Base-by-base conservation (phyloP, 164 flowering plant species). In the Santalum album region DNA sequence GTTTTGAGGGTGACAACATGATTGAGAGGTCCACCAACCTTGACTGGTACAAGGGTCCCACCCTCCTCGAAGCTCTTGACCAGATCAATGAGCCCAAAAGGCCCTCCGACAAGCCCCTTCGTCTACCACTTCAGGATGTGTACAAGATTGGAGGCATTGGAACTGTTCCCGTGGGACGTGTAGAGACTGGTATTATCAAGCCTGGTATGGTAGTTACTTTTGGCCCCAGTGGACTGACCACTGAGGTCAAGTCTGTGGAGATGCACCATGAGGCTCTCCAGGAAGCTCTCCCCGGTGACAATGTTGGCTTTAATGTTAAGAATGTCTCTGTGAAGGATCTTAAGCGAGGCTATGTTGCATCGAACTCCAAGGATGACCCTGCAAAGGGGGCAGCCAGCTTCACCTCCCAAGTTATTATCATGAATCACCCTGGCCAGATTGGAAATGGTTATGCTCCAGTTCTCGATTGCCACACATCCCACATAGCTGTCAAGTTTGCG, bases 371-470 rank as follows among this genome's bases (percentile, higher is more conserved):
- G 60, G 59, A 65, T 12, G 69, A 65, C 19, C 69, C 69, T 0
- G 56, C 69, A 4, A 65, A 42, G 60, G 64, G 59, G 38, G 70
- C 70, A 11, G 65, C 65, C 0, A 66, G 56, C 65, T 66, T 66
- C 45, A 61, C 70, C 5, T 56, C 70, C 3, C 70, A 66, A 35
- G 70, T 66, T 16, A 66, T 66, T 14, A 66, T 66, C 59, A 66
- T 66, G 70, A 66, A 66, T 55, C 70, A 66, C 55, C 70, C 70
- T n/a, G 65, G 65, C 19, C 70, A 66, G 58, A 61, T 66, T 38
- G 70, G 65, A 16, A 60, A 66, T 51, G 65, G 69, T 12, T 36
- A 42, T 42, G 45, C 45, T 9, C 25, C 69, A 7, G 65, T 60
- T 14, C 62, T 60, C 1, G 65, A 60, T 16, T 66, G 69, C 62